Conservation (phyloP, 1,139 yeast genomes). For the Yamadazyma dendronema region DNA sequence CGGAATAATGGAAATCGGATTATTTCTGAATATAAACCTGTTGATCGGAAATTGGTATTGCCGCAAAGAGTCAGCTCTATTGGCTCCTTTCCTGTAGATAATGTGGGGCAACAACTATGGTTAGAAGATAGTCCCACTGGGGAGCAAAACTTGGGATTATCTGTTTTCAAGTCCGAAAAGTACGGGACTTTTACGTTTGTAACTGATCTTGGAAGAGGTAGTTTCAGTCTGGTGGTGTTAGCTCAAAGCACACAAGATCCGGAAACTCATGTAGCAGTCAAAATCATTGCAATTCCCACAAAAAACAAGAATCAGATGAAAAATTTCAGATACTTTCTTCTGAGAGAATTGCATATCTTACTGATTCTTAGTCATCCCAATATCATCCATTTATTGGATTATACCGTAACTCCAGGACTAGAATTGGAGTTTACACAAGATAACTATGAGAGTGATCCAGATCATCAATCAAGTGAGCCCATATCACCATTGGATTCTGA, state of each 20-base stretch:
- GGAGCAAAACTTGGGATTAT: too few species aligned
- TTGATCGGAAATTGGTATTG: slow-evolving; percentile 18
- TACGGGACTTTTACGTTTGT: slow-evolving; percentile 19
- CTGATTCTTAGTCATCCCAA: slow-evolving; percentile 43
- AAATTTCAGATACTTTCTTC: slow-evolving; percentile 63
- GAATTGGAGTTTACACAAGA: slow-evolving; percentile 21
- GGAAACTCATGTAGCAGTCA: slow-evolving; percentile 34
- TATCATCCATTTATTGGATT: slow-evolving; percentile 36
- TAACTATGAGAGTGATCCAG: slow-evolving; percentile 17
- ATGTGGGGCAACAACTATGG: background rate
- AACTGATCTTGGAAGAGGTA: slow-evolving; percentile 53
- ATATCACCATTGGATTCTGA: slow-evolving; percentile 1
- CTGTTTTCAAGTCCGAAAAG: slow-evolving; percentile 2
- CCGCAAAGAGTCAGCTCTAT: slow-evolving; percentile 4
- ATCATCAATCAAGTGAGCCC: background rate
- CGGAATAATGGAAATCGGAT: slow-evolving; percentile 19
- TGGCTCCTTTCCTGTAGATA: slow-evolving; percentile 2
- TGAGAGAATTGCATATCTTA: slow-evolving; percentile 73
- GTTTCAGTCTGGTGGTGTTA: slow-evolving; percentile 56
- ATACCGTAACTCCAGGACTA: slow-evolving; percentile 24
- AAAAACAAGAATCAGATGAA: slow-evolving; percentile 25
- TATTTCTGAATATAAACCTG: slow-evolving; percentile 36
- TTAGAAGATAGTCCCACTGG: too few species aligned
- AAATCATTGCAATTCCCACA: slow-evolving; percentile 37
- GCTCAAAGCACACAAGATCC: slow-evolving; percentile 30